Conservation (phyloP, 139 green algal species). For the Micromonas pusilla region DNA sequence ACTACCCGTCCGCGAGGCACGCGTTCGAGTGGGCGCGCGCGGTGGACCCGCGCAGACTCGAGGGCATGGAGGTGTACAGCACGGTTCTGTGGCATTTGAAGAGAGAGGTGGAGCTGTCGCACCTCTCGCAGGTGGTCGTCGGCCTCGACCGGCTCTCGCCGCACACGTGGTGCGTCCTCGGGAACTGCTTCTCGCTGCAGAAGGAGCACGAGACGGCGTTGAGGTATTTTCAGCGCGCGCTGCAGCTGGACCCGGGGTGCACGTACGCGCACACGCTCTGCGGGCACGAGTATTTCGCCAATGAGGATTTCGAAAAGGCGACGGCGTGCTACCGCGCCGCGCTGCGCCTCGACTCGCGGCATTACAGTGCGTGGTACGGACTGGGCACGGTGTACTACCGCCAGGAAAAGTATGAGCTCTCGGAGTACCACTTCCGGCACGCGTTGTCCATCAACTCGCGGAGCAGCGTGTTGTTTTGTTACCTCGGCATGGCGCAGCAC, state of each 20-base stretch:
- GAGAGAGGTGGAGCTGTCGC: slow-evolving; percentile 71
- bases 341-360: slow-evolving; percentile 69
- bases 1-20: slow-evolving; percentile 65
- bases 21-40: slow-evolving; percentile 56
- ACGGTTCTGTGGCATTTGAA: slow-evolving; percentile 94
- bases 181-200: slow-evolving; percentile 89
- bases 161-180: slow-evolving; percentile 77
- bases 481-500: slow-evolving; percentile 75
- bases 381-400: slow-evolving; percentile 83
- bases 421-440: slow-evolving; percentile 76
- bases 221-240: slow-evolving; percentile 73
- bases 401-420: slow-evolving; percentile 86
- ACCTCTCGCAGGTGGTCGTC: slow-evolving; percentile 74
- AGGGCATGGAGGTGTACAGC: slow-evolving; percentile 82
- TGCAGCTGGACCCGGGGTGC: slow-evolving; percentile 72
- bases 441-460: slow-evolving; percentile 65
- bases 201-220: slow-evolving; percentile 84
- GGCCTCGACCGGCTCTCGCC: slow-evolving; percentile 73
- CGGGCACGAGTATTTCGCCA: slow-evolving; percentile 85
- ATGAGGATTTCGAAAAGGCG: slow-evolving; percentile 84
- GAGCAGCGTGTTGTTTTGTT: slow-evolving; percentile 84
- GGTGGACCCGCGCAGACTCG: slow-evolving; percentile 53
- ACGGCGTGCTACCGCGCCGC: slow-evolving; percentile 75
- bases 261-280: slow-evolving; percentile 84
- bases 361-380: slow-evolving; percentile 98